Evolutionary conservation across 2,329 filamentous ascomycete genomes (phyloP).

Genomic region (Chaetomiaceae sp.): DNA sequence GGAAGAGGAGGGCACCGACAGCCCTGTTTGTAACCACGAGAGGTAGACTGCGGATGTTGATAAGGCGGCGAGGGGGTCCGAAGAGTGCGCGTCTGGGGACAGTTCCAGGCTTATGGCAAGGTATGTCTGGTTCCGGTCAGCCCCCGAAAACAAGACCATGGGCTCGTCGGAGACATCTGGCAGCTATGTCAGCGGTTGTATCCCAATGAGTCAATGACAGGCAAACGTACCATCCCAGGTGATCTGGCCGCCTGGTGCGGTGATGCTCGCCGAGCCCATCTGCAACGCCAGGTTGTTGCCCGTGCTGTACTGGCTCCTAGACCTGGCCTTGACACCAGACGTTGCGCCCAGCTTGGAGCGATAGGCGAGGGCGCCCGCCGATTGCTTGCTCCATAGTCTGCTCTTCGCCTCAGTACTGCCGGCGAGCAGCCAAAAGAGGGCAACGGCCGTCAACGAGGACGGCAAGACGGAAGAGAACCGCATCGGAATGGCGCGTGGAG

Average conservation of each 20-base stretch:
- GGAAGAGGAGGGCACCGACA: constrained; percentile 1
- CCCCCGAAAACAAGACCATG: constrained; percentile 13
- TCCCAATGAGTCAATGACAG: too few relatives aligned
- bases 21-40: constrained; percentile 14
- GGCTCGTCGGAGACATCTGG: constrained; percentile 15
- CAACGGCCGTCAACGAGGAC: constrained; percentile 6
- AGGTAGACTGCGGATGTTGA: constrained; percentile 11
- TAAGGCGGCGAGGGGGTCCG: constrained; percentile 13
- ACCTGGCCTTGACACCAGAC: neutral
- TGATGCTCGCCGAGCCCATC: constrained; percentile 13
- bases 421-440: constrained; percentile 1
- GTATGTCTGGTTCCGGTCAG: constrained; percentile 17
- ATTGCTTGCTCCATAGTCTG: constrained; percentile 5
- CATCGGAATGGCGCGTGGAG: constrained; percentile 4
- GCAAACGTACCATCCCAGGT: constrained; percentile 14
- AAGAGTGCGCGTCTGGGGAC: constrained; percentile 12
- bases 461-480: constrained; percentile 1
- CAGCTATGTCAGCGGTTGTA: neutral
- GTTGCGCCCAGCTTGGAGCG: neutral
- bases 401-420: constrained; percentile 1
- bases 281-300: constrained; percentile 10
- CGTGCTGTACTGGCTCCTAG: neutral
- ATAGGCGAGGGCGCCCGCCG: neutral
- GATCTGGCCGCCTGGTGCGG: constrained; percentile 9
- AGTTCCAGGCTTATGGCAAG: constrained; percentile 15